Evolutionary conservation across 306 rosid species (phyloP), one percentile per base, ranked within the genome.

Genomic region (Quercus alba): DNA sequence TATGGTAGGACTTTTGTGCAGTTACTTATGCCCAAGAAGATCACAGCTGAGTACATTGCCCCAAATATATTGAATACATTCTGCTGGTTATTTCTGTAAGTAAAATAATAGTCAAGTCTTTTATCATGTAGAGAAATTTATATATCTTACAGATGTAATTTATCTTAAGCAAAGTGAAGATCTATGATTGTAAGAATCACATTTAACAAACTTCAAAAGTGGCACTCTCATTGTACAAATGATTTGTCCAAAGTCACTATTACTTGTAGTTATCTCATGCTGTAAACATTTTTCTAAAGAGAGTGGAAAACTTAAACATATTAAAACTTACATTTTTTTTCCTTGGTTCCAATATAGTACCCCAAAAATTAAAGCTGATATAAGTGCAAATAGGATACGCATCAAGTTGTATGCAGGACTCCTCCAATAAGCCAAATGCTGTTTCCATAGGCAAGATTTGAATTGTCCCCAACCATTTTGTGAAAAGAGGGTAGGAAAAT

Each of bases 381-480:
- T 5, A 33, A 81, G 30, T 12, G 88, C 17, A 41, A 77, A 77
- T 17, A 74, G 6, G 57, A 87, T 51, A 52, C 85, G 77, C 75
- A 59, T 82, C 81, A 85, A 77, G 76, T 87, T 85, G 73, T 85
- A 87, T 0, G 83, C 21, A 9, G 88, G 91, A 74, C 78, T 82
- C 59, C 88, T 80, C 88, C 91, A 80, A 57, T 82, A 87, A 38
- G 87, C 78, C 81, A 87, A 80, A 79, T 84, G 46, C 38, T 82
- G 87, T 69, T 82, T 87, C 88, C 91, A 82, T 11, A 82, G 79
- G 75, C 91, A 87, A 56, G 83, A 78, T 75, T 80, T 82, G 78
- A 87, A 84, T 55, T 84, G 94, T 73, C 79, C 89, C 92, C 85
- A 86, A 46, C 87, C 81, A 59, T 83, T 79, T 73, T 80, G 90